Base-by-base conservation (phyloP, 116 monocot genomes). In the Zostera marina region DNA sequence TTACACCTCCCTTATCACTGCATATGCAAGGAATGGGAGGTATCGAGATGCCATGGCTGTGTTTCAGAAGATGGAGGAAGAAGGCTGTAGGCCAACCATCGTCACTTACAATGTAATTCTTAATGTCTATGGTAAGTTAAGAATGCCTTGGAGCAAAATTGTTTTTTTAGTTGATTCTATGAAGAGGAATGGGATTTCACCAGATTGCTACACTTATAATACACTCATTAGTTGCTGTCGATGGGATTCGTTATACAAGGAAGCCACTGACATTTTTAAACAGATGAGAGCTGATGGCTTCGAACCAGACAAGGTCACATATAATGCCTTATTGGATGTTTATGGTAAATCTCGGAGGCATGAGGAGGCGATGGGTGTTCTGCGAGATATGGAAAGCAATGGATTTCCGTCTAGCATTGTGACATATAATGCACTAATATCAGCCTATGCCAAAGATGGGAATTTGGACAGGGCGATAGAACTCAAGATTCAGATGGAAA, bases 21-120 rank as follows among this genome's bases (percentile, higher is more conserved):
- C 85, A 12, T 82, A 69, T 53, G 59, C 70, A 13, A 70, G 80
- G 4, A 77, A 72, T 15, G 58, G 42, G 39, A 58, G 72, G 54
- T 88, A 72, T 59, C 67, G 79, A 0, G 85, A 94, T 4, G 94
- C 94, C 1, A 22, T 94, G 40, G 38, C 58, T 0, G 77, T 84
- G 54, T 88, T 94, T 44, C 32, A 53, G 13, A 19, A 65, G 39
- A 88, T 94, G 94, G 59, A 66, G 53, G 72, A 65, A 5, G 77
- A 84, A n/a, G 79, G 73, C 14, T 67, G 71, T 63, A 58, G 57
- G 58, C 94, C 88, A 5, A 82, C 82, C 0, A 13, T 85, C 17
- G 61, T 82, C 20, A 94, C 94, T 10, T 94, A 94, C 72, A 94
- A 94, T 47, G 73, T 94, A 11, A 79, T 94, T 41, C 79, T 94